A percentile compares a stretch with the other conserved stretches of the same genome.
Evolutionary conservation across 176 grass and related monocot species (phyloP).

Genomic region (Carex littledalei): DNA sequence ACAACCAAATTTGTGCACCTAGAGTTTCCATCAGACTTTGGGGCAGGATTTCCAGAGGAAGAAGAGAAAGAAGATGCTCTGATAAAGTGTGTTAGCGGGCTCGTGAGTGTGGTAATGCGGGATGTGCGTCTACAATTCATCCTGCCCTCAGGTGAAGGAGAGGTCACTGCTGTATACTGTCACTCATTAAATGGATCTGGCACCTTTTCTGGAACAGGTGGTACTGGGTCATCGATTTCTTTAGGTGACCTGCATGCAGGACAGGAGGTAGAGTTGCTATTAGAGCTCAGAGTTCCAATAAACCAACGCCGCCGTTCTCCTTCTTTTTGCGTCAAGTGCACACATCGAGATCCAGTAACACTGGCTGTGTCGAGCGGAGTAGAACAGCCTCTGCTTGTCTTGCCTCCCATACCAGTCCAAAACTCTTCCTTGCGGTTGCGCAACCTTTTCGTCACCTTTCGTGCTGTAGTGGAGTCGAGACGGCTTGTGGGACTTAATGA

Average conservation of each 20-base stretch:
- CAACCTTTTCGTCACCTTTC: conserved; percentile 78
- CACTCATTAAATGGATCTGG: conserved; percentile 36
- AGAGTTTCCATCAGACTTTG: conserved; percentile 49
- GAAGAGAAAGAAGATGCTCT: conserved; percentile 46
- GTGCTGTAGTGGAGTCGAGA: conserved; percentile 70
- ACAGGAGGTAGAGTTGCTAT: conserved; percentile 83
- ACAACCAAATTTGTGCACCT: conserved; percentile 58
- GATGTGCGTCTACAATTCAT: conserved; percentile 67
- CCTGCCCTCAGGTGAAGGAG: conserved; percentile 43
- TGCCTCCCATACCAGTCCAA: conserved; percentile 26
- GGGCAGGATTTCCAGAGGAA: neutral
- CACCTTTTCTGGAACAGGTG: conserved; percentile 14
- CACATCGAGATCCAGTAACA: conserved; percentile 61
- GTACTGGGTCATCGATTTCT: conserved; percentile 22
- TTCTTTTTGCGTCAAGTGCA: conserved; percentile 47
- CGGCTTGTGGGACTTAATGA: conserved; percentile 69
- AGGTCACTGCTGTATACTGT: conserved; percentile 73
- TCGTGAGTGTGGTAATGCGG: conserved; percentile 83
- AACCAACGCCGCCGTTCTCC: conserved; percentile 11
- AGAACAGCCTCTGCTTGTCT: conserved; percentile 38
- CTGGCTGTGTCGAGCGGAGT: conserved; percentile 35
- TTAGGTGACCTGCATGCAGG: conserved; percentile 82
- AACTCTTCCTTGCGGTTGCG: conserved; percentile 42
- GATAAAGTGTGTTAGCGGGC: conserved; percentile 66
- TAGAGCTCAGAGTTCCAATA: conserved; percentile 71